These are phyloP conservation scores for Spergularia azorica DNA, from an alignment of 179 eudicot species.

Conservation along the genomic window DNA sequence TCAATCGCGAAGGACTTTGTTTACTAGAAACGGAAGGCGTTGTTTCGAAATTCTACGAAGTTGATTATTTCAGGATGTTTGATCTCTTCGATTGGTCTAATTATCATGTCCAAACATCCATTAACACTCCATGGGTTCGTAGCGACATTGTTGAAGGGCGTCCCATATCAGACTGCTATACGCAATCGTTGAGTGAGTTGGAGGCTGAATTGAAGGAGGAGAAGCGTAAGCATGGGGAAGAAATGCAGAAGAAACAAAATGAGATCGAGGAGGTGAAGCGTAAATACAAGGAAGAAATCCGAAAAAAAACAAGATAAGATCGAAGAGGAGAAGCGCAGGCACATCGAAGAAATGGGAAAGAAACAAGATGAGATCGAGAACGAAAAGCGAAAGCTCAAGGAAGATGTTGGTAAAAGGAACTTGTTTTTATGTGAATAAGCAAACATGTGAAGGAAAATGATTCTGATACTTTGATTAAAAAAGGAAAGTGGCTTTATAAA, in stretches of 20 bases:
- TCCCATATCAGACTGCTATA: background rate
- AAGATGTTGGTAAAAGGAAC: too few species aligned
- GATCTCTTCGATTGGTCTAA: conserved; percentile 6
- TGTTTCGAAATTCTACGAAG: too few species aligned
- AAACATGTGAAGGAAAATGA: too few species aligned
- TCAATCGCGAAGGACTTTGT: conserved; percentile 2
- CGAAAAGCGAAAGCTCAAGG: too few species aligned
- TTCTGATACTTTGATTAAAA: too few species aligned
- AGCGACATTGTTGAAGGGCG: background rate
- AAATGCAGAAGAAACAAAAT: background rate
- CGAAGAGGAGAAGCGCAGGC: background rate
- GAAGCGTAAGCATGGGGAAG: background rate
- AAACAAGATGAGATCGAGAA: too few species aligned
- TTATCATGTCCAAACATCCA: background rate
- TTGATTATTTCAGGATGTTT: conserved; percentile 1
- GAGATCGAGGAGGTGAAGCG: background rate
- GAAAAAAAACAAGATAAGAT: background rate
- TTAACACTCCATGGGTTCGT: background rate
- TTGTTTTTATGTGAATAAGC: too few species aligned
- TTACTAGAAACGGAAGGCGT: background rate
- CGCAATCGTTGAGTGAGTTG: background rate
- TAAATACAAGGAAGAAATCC: too few species aligned
- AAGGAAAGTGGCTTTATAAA: too few species aligned
- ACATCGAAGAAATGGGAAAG: too few species aligned
- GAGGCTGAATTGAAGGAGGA: background rate